Evolutionary conservation across 306 rosid genomes (phyloP).

Genomic region (Parietaria judaica): DNA sequence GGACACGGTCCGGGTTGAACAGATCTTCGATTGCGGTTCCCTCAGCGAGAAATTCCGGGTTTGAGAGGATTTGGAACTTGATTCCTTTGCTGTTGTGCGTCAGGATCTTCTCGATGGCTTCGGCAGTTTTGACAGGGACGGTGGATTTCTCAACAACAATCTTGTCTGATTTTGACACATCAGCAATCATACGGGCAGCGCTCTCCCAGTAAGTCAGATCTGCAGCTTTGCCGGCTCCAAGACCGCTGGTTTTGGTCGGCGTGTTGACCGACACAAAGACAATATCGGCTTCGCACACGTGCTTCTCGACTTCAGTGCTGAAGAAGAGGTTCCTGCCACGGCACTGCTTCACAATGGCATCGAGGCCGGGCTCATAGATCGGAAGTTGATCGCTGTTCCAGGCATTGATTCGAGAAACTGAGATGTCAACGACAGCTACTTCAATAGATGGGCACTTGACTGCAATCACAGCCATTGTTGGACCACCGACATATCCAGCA

Average conservation of each 20-base stretch:
- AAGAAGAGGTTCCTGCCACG: slow-evolving; percentile 92
- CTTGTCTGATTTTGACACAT: slow-evolving; percentile 80
- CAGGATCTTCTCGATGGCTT: slow-evolving; percentile 88
- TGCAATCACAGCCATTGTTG: slow-evolving; percentile 98
- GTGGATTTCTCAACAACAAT: slow-evolving; percentile 95
- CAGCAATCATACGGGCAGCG: slow-evolving; percentile 94
- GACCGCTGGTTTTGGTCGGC: slow-evolving; percentile 82
- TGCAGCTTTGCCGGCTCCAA: slow-evolving; percentile 93
- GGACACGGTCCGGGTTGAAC: slow-evolving; percentile 72
- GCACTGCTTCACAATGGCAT: slow-evolving; percentile 61
- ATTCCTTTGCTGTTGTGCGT: slow-evolving; percentile 84
- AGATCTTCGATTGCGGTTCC: slow-evolving; percentile 92
- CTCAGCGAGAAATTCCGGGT: slow-evolving; percentile 93
- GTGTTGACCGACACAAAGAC: slow-evolving; percentile 95
- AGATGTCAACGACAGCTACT: slow-evolving; percentile 90
- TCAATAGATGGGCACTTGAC: slow-evolving; percentile 77
- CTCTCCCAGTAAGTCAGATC: slow-evolving; percentile 97
- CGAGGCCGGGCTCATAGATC: slow-evolving; percentile 96
- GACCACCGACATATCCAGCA: slow-evolving; percentile 99
- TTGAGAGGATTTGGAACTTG: slow-evolving; percentile 80
- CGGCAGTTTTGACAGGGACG: slow-evolving; percentile 95
- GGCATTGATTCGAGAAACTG: slow-evolving; percentile 65
- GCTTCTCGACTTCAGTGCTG: slow-evolving; percentile 89
- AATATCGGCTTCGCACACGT: slow-evolving; percentile 77
- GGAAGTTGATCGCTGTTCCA: slow-evolving; percentile 98